Evolutionary conservation across 176 grass and related monocot genomes (phyloP).

Genomic region (Bolboschoenus planiculmis): DNA sequence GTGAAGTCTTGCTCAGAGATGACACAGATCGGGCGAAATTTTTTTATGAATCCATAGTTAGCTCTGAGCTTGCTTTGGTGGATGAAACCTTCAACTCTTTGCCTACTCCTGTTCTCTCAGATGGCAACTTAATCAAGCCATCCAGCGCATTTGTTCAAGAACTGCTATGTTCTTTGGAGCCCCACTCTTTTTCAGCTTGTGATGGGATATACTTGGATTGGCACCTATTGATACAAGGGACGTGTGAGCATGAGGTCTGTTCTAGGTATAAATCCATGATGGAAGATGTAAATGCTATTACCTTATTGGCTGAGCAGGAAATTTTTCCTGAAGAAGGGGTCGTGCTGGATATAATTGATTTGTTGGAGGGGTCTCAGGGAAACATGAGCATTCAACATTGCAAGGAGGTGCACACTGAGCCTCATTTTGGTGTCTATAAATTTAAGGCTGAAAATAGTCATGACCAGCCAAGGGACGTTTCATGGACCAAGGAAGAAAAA

Average conservation of each 20-base stretch:
- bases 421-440: slow-evolving; percentile 16
- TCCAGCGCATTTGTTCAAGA: slow-evolving; percentile 24
- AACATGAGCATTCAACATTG: slow-evolving; percentile 24
- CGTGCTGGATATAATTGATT: slow-evolving; percentile 38
- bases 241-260: slow-evolving; percentile 63
- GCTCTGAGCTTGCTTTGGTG: slow-evolving; percentile 58
- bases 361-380: slow-evolving; percentile 50
- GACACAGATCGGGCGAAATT: slow-evolving; percentile 32
- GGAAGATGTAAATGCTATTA: slow-evolving; percentile 43
- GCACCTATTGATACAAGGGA: slow-evolving; percentile 64
- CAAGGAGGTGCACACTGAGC: slow-evolving; percentile 23
- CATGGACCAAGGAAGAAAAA: slow-evolving; percentile 25
- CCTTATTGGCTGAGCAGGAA: slow-evolving; percentile 45
- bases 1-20: slow-evolving; percentile 51
- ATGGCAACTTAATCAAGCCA: slow-evolving; percentile 51
- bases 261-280: slow-evolving; percentile 45
- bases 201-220: slow-evolving; percentile 95
- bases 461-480: slow-evolving; percentile 24
- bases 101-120: slow-evolving; percentile 61
- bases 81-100: slow-evolving; percentile 85
- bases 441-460: not conserved
- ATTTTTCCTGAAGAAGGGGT: slow-evolving; percentile 28
- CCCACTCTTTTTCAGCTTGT: slow-evolving; percentile 49
- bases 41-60: slow-evolving; percentile 77
- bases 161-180: slow-evolving; percentile 48